Evolutionary conservation across 768 basidiomycete species (phyloP).

Genomic region (Bullera alba): DNA sequence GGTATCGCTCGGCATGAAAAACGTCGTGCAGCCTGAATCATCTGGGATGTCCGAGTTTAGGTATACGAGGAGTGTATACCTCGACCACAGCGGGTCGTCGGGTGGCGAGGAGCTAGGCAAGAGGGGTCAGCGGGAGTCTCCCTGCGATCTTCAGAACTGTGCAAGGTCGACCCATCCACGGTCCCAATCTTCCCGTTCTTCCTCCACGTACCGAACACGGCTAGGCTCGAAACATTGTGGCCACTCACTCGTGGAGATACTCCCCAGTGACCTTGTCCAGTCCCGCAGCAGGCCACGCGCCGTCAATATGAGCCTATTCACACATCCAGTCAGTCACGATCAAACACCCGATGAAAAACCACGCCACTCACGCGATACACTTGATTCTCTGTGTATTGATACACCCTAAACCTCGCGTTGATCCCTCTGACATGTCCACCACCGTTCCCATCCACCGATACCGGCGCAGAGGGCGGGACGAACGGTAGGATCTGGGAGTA

Average conservation of each 20-base stretch:
- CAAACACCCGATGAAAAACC: background rate
- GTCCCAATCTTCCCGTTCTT: too few species aligned
- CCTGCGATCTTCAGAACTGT: background rate
- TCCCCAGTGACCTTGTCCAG: constrained; percentile 49
- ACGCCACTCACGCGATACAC: constrained; percentile 47
- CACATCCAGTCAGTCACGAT: background rate
- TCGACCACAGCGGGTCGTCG: constrained; percentile 51
- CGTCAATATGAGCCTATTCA: constrained; percentile 52
- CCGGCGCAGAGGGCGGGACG: constrained; percentile 48
- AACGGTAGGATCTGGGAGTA: constrained; percentile 50
- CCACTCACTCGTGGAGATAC: constrained; percentile 53
- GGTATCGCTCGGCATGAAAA: constrained; percentile 52
- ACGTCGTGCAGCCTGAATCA: constrained; percentile 52
- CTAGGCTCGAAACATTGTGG: too few species aligned
- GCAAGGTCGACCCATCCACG: too few species aligned
- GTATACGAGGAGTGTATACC: constrained; percentile 53
- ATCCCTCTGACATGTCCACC: constrained; percentile 51
- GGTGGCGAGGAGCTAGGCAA: constrained; percentile 30
- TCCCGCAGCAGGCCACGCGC: constrained; percentile 55
- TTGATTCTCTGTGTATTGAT: constrained; percentile 53
- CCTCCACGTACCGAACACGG: background rate
- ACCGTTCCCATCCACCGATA: constrained; percentile 23
- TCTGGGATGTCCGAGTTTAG: constrained; percentile 51
- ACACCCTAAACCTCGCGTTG: constrained; percentile 53
- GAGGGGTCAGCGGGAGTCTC: constrained; percentile 2